A percentile compares a stretch with the other conserved stretches of the same genome.
These are phyloP conservation scores for Mortierella sp. DNA, from an alignment of 371 early-diverging fungal genomes.

Conservation along the genomic window DNA sequence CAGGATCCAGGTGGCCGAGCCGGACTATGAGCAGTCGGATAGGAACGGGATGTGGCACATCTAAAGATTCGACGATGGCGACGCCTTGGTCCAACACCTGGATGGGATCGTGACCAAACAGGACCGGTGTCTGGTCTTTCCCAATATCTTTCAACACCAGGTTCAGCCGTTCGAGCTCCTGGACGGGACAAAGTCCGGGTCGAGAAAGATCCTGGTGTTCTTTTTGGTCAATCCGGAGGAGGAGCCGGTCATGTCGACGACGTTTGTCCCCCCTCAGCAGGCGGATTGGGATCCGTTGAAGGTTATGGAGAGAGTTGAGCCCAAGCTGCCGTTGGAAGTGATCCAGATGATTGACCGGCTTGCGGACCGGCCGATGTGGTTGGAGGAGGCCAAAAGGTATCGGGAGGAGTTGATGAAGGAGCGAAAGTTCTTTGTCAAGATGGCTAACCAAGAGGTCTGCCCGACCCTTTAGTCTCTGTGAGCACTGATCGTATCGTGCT, in stretches of 20 bases:
- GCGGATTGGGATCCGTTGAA: conserved; percentile 14
- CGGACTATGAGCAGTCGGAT: conserved; percentile 38
- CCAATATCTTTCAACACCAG: conserved; percentile 74
- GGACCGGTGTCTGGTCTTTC: conserved; percentile 71
- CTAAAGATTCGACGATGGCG: conserved; percentile 22
- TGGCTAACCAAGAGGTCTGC: conserved; percentile 18
- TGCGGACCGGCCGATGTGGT: conserved; percentile 19
- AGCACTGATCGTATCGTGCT: conserved; percentile 1
- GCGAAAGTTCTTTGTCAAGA: conserved; percentile 25
- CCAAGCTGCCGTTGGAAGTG: conserved; percentile 25
- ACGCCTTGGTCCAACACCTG: conserved; percentile 37
- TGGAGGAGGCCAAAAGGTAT: conserved; percentile 21
- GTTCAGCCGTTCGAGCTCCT: conserved; percentile 55
- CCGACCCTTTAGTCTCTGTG: conserved; percentile 29
- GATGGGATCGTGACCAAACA: conserved; percentile 48
- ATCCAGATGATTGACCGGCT: conserved; percentile 27
- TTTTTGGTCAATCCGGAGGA: conserved; percentile 58
- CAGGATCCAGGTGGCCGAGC: conserved; percentile 46
- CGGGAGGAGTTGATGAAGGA: conserved; percentile 26
- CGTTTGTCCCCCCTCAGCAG: conserved; percentile 60
- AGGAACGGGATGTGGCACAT: conserved; percentile 13
- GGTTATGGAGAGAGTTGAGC: neutral
- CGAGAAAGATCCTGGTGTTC: conserved; percentile 66
- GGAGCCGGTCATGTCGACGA: conserved; percentile 52
- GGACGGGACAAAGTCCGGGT: conserved; percentile 64